Evolutionary conservation across 345 rosid genomes (phyloP).

Genomic region (Arabis alpina): DNA sequence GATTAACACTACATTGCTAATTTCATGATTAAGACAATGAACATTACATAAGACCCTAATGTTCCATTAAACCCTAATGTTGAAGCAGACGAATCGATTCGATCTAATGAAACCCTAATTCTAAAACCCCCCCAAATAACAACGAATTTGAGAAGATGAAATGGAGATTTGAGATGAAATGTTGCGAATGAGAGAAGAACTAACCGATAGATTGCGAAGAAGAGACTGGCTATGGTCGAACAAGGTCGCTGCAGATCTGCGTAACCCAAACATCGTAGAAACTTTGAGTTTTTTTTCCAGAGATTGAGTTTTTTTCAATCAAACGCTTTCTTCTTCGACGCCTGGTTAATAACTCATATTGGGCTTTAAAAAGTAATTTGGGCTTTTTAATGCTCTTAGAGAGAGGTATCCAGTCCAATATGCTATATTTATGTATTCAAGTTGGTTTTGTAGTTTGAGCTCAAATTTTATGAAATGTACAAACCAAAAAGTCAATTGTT

Average conservation of each 20-base stretch:
- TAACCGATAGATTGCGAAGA: conserved; percentile 43
- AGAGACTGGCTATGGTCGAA: conserved; percentile 47
- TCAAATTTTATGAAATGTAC: too few relatives aligned
- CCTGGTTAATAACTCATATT: too few relatives aligned
- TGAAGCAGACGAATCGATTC: neutral
- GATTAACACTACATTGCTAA: too few relatives aligned
- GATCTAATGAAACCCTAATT: conserved; percentile 24
- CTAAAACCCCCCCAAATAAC: neutral
- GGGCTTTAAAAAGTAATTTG: too few relatives aligned
- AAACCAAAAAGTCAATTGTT: too few relatives aligned
- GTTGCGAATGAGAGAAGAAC: neutral
- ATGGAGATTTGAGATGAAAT: neutral
- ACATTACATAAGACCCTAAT: too few relatives aligned
- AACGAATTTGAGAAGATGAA: neutral
- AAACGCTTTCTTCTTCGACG: neutral
- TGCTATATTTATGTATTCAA: neutral
- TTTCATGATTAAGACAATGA: too few relatives aligned
- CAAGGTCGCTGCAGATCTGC: conserved; percentile 43
- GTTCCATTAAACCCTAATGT: neutral
- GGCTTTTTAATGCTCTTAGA: too few relatives aligned
- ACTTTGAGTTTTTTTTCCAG: neutral
- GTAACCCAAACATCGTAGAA: conserved; percentile 44
- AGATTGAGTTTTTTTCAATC: neutral
- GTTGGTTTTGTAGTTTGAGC: too few relatives aligned
- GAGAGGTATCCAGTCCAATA: neutral